A percentile compares a stretch with the other conserved stretches of the same genome.
Evolutionary conservation across 441 rosid genomes (phyloP).

Genomic region (Populus trichocarpa): DNA sequence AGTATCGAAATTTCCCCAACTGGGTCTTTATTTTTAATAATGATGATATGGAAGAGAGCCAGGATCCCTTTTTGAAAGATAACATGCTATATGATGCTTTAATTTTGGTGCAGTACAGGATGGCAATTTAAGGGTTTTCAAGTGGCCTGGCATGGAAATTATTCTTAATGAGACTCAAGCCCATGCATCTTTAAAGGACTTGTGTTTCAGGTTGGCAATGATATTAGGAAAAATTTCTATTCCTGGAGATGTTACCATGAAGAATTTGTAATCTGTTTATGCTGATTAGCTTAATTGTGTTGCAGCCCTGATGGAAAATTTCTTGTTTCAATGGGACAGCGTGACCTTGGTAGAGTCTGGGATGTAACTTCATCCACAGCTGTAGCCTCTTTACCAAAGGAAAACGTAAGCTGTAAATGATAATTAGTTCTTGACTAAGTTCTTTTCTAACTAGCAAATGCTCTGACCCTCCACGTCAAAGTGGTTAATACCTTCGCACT

Average conservation of each 20-base stretch:
- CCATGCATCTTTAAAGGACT: conserved; percentile 60
- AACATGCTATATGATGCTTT: conserved; percentile 36
- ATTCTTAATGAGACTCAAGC: conserved; percentile 61
- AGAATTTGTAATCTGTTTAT: conserved; percentile 7
- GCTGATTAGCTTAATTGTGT: conserved; percentile 22
- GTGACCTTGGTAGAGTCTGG: conserved; percentile 88
- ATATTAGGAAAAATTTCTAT: not conserved
- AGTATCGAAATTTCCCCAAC: not conserved
- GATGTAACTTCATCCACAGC: conserved; percentile 55
- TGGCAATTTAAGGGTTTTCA: conserved; percentile 77
- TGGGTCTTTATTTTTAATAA: not conserved
- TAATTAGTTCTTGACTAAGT: not conserved
- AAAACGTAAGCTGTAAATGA: conserved; percentile 46
- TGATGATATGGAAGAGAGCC: not conserved
- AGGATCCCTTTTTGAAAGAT: conserved; percentile 8
- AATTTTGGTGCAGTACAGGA: conserved; percentile 81
- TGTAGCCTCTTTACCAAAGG: conserved; percentile 62
- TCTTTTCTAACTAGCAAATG: not conserved
- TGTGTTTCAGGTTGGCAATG: conserved; percentile 71
- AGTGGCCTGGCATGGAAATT: conserved; percentile 88
- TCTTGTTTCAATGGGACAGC: conserved; percentile 70
- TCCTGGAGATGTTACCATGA: conserved; percentile 4
- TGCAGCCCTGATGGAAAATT: conserved; percentile 83
- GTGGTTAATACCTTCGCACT: not conserved
- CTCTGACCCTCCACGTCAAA: not conserved